phyloP scores from a whole-genome alignment of 2,329 filamentous ascomycete genomes.

The Gaeumannomyces sp. region DNA sequence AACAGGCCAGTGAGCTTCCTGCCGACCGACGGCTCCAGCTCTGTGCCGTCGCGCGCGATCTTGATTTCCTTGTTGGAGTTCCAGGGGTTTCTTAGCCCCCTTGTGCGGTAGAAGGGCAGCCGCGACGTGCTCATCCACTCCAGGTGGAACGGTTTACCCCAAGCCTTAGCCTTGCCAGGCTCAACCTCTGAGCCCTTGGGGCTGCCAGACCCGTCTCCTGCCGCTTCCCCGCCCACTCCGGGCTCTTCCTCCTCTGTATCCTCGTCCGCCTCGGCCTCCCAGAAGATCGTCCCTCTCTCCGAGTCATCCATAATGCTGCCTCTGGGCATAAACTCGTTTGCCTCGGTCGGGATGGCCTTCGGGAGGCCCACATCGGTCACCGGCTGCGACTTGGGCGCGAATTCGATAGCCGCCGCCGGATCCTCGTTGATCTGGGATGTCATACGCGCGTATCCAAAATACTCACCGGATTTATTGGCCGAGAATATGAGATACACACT shows the following conservation, averaged over 20 bases:
- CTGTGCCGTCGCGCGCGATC: constrained; percentile 89
- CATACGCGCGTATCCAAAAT: constrained; percentile 94
- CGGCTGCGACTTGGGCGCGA: constrained; percentile 58
- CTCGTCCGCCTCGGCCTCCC: constrained; percentile 64
- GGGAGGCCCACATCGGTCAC: constrained; percentile 60
- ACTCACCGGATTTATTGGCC: constrained; percentile 95
- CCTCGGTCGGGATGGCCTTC: constrained; percentile 72
- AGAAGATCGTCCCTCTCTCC: constrained; percentile 91
- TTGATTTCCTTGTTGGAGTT: constrained; percentile 95
- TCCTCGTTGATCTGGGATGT: constrained; percentile 75
- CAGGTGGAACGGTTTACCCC: constrained; percentile 87
- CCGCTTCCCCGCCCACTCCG: constrained; percentile 24
- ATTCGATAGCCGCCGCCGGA: constrained; percentile 60
- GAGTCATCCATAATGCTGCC: constrained; percentile 91
- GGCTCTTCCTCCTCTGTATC: constrained; percentile 23
- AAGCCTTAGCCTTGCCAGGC: constrained; percentile 49
- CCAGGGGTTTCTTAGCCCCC: constrained; percentile 86
- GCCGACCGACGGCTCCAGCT: constrained; percentile 79
- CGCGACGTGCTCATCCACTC: constrained; percentile 82
- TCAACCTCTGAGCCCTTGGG: constrained; percentile 24
- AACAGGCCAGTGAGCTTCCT: constrained; percentile 74
- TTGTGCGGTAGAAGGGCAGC: constrained; percentile 82
- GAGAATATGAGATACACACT: constrained; percentile 92
- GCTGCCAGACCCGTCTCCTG: constrained; percentile 33
- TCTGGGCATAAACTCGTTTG: constrained; percentile 70